Conservation (phyloP, 371 early-diverging fungal species). For the Circinella umbellata region DNA sequence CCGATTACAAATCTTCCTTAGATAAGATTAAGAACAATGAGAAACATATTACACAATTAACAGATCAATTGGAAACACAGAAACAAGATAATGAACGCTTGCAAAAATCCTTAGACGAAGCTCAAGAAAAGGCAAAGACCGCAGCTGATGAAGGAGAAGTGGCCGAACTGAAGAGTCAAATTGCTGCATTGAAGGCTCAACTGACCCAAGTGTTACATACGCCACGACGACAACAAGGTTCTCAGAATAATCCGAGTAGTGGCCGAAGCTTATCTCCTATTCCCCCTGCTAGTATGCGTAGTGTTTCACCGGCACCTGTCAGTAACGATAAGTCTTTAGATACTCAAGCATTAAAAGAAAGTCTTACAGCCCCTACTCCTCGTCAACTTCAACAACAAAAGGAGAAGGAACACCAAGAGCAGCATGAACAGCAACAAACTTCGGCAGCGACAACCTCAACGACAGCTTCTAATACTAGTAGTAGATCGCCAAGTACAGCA, state of each 20-base stretch:
- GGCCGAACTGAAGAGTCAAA: constrained; percentile 50
- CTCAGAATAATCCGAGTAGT: constrained; percentile 7
- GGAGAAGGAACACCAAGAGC: too few species aligned
- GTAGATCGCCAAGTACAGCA: constrained; percentile 23
- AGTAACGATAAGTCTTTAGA: constrained; percentile 23
- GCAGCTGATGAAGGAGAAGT: constrained; percentile 48
- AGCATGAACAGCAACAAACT: not conserved
- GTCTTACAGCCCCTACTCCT: constrained; percentile 8
- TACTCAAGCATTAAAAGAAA: constrained; percentile 26
- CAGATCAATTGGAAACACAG: constrained; percentile 60
- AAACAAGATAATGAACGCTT: constrained; percentile 74
- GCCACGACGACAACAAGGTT: constrained; percentile 41
- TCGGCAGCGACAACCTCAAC: not conserved
- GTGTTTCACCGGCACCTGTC: constrained; percentile 38
- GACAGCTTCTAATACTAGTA: constrained; percentile 1
- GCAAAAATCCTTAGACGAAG: constrained; percentile 47
- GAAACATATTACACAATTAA: constrained; percentile 63
- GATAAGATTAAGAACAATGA: constrained; percentile 71
- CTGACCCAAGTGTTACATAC: constrained; percentile 45
- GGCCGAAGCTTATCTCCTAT: constrained; percentile 40
- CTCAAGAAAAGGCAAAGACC: constrained; percentile 36
- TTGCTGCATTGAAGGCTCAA: constrained; percentile 54
- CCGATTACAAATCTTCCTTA: constrained; percentile 46
- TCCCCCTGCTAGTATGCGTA: constrained; percentile 31
- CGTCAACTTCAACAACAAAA: not conserved